Evolutionary conservation across 129 eudicot genomes (phyloP).

Genomic region (Pulicaria dysenterica): DNA sequence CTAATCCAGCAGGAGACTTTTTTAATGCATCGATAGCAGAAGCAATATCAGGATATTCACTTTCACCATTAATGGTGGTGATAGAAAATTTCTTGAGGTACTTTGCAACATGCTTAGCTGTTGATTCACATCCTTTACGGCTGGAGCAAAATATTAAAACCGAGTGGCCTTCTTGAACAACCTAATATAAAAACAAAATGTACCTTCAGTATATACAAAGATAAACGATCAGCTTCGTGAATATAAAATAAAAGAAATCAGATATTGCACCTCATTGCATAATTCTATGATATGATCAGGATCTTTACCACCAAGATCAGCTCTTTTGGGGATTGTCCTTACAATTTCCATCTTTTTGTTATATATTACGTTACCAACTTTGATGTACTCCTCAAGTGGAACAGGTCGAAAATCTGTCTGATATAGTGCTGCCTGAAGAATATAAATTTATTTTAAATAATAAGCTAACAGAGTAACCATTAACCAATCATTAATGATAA

Average conservation of each 20-base stretch:
- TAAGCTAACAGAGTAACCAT: background rate
- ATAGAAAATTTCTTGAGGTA: conserved; percentile 62
- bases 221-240: conserved; percentile 11
- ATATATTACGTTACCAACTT: conserved; percentile 79
- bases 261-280: conserved; percentile 76
- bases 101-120: conserved; percentile 91
- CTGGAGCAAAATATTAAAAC: conserved; percentile 93
- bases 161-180: conserved; percentile 97
- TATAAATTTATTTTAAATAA: background rate
- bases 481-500: background rate
- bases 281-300: conserved; percentile 90
- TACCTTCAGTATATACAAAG: conserved; percentile 23
- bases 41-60: conserved; percentile 57
- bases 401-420: conserved; percentile 96
- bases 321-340: conserved; percentile 66
- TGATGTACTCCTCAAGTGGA: conserved; percentile 89
- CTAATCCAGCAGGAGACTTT: conserved; percentile 90
- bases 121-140: conserved; percentile 96
- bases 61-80: conserved; percentile 46
- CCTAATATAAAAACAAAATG: conserved; percentile 42
- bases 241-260: conserved; percentile 27
- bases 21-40: conserved; percentile 78
- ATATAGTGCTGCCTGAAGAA: conserved; percentile 85
- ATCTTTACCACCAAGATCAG: conserved; percentile 94
- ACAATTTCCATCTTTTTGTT: conserved; percentile 73